These are phyloP conservation scores for Fagus sylvatica DNA, from an alignment of 306 rosid species.

Conservation along the genomic window DNA sequence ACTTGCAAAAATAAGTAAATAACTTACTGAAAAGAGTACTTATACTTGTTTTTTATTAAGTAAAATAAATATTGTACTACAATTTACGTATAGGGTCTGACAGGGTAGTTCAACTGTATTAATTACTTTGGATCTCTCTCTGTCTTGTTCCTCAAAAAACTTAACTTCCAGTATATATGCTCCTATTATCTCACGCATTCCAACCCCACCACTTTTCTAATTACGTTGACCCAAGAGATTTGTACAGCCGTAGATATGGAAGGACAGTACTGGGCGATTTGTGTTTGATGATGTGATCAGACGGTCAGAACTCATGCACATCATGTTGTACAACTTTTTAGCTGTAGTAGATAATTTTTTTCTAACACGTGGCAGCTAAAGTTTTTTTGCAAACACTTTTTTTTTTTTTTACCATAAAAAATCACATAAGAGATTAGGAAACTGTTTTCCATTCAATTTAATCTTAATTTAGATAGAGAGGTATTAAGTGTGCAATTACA, in stretches of 20 bases:
- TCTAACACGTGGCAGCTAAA: not conserved
- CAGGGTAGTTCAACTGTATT: conserved; percentile 28
- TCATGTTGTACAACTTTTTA: not conserved
- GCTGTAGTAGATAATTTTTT: not conserved
- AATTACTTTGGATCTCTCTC: conserved; percentile 34
- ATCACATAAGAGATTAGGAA: too few species aligned
- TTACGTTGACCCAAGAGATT: conserved; percentile 33
- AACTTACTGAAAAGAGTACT: not conserved
- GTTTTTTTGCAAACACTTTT: not conserved
- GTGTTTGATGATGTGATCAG: not conserved
- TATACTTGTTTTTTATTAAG: too few species aligned
- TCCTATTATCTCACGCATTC: conserved; percentile 34
- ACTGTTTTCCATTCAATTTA: too few species aligned
- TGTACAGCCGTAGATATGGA: conserved; percentile 17
- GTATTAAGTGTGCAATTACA: too few species aligned
- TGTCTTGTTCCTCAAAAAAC: conserved; percentile 30
- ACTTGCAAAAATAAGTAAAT: not conserved
- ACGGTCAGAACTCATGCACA: not conserved
- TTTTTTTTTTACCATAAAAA: not conserved
- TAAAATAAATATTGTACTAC: too few species aligned
- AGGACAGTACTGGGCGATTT: not conserved
- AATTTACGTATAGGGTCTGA: not conserved
- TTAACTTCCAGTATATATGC: conserved; percentile 23
- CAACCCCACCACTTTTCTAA: conserved; percentile 14
- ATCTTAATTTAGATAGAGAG: too few species aligned